Conservation (phyloP, 129 eudicot species). For the Erigeron canadensis region DNA sequence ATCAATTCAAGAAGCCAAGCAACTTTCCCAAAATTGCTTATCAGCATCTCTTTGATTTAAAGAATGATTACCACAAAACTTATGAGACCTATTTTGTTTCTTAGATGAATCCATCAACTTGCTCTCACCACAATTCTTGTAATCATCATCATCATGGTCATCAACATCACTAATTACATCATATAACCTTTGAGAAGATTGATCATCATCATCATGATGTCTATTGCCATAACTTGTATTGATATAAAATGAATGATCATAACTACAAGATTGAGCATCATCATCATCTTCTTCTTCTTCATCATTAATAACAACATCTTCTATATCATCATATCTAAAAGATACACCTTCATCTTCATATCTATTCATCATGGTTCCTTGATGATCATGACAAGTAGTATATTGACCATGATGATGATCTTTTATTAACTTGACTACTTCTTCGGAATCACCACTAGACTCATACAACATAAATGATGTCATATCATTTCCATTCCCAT, state of each 20-base stretch:
- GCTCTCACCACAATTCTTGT: constrained; percentile 16
- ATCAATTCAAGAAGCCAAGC: constrained; percentile 42
- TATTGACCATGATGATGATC: neutral
- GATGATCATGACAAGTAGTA: no score
- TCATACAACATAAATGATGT: constrained; percentile 26
- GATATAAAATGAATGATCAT: constrained; percentile 34
- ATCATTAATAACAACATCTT: constrained; percentile 10
- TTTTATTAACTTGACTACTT: constrained; percentile 19
- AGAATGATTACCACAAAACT: constrained; percentile 34
- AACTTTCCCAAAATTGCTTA: constrained; percentile 44
- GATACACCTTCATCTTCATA: neutral
- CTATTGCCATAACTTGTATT: constrained; percentile 9
- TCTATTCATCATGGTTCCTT: no score
- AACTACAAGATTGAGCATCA: constrained; percentile 41
- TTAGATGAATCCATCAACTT: constrained; percentile 25
- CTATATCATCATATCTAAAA: constrained; percentile 4
- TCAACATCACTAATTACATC: constrained; percentile 4
- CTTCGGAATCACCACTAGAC: constrained; percentile 44
- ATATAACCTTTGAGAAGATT: constrained; percentile 14
- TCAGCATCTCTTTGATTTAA: constrained; percentile 39
- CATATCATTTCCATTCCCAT: constrained; percentile 28
- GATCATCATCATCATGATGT: constrained; percentile 13
- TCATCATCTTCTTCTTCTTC: constrained; percentile 25
- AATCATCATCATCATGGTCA: constrained; percentile 9
- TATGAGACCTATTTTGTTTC: constrained; percentile 18